Base-by-base conservation (phyloP, 1,284 basidiomycete species). In the Rhizopogon hawkerae region DNA sequence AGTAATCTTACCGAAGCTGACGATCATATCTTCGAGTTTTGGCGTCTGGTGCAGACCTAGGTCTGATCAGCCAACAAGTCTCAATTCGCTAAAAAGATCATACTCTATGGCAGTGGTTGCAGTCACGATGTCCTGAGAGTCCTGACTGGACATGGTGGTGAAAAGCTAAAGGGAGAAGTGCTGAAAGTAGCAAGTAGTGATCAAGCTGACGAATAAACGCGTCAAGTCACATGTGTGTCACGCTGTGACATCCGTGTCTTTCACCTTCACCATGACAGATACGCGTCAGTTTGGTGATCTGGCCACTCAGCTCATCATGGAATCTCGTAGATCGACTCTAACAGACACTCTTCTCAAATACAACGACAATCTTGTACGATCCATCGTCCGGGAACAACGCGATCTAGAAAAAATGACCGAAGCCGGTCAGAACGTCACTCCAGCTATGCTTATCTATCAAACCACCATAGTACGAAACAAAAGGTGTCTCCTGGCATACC, bases 21-120 rank as follows among this genome's bases (percentile, higher is more conserved):
- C 93, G 82, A 66, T 96, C 92, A 63, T 96, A 96, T 42, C 90
- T 78, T 42, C 91, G 78, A 1, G 90, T 85, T 67, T 93, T 95
- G 56, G 73, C 80, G 68, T 94, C 91, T 31, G 92, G 92, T 51
- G 73, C 72, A 7, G 59, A 59, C 42, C 68, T 71, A 60, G 43
- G 54, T 55, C 56, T 63, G 41, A 37, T 49, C 24, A 54, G 50
- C 41, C 39, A 37, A 43, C 37, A 45, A 36, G 14, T 33, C 1
- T 21, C 9, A 21, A 38, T 2, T n/a, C 37, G 36, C n/a, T 10
- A 47, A 8, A 16, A 14, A 37, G 36, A 21, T 55, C 72, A 57
- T 59, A 79, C 76, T 74, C 67, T 47, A 78, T 61, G 3, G 72
- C 65, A 4, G 75, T 71, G 7, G 78, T 80, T 37, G 72, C 74